A percentile compares a stretch with the other conserved stretches of the same genome.
These are phyloP conservation scores for Verticillium tricorpus DNA, from an alignment of 2,329 filamentous ascomycete species.

Conservation along the genomic window DNA sequence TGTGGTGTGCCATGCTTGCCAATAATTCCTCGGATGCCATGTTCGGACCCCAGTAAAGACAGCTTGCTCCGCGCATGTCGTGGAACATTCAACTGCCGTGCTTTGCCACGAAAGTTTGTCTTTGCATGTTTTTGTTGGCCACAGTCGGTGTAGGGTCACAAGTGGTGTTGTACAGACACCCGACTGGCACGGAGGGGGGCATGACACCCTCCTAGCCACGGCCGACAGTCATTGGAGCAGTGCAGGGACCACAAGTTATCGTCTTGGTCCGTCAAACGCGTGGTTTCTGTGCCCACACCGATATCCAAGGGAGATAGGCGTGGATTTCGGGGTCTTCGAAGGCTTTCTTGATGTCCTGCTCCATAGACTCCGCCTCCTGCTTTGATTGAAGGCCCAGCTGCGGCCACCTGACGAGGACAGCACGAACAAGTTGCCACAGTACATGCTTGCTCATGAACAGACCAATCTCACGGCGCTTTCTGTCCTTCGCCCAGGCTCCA, in stretches of 20 bases:
- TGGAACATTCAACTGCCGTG: not conserved
- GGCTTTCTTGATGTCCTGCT: slow-evolving; percentile 23
- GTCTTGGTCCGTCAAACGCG: not conserved
- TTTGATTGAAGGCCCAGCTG: slow-evolving; percentile 23
- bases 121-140: not conserved
- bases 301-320: slow-evolving; percentile 28
- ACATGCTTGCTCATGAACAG: slow-evolving; percentile 27
- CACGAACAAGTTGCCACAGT: slow-evolving; percentile 26
- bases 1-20: not conserved
- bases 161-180: not conserved
- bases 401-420: slow-evolving; percentile 25
- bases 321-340: slow-evolving; percentile 27
- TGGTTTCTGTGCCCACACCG: slow-evolving; percentile 34
- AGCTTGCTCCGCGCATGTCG: not conserved
- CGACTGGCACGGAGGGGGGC: not conserved
- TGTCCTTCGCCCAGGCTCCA: slow-evolving; percentile 31
- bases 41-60: not conserved
- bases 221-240: not conserved
- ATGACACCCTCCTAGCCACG: not conserved
- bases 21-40: not conserved
- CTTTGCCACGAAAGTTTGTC: not conserved
- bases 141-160: not conserved
- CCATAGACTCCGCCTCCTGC: slow-evolving; percentile 27
- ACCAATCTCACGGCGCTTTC: slow-evolving; percentile 29
- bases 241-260: not conserved